phyloP scores from a whole-genome alignment of 1,139 yeast genomes.

The Pichia sp. region DNA sequence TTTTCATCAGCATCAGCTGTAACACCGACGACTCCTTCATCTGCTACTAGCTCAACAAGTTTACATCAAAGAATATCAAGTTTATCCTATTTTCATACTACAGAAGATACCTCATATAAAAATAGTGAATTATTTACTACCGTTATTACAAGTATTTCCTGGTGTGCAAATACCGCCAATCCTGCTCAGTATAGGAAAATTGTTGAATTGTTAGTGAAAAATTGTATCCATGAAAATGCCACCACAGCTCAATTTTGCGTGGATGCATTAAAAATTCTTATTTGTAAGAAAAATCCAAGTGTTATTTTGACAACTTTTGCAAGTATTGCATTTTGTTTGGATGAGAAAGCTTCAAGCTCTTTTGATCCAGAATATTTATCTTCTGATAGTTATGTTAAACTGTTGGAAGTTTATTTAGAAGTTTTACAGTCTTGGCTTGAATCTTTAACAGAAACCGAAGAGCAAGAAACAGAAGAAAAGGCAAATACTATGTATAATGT shows the following conservation, averaged over 20 bases:
- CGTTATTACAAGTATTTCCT: constrained; percentile 41
- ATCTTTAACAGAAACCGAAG: constrained; percentile 39
- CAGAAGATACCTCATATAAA: constrained; percentile 23
- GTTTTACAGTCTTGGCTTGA: constrained; percentile 76
- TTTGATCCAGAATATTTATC: constrained; percentile 39
- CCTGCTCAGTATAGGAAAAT: constrained; percentile 45
- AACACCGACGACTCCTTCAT: constrained; percentile 20
- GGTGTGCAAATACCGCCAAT: constrained; percentile 24
- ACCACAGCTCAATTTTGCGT: constrained; percentile 59
- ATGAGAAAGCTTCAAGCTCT: constrained; percentile 59
- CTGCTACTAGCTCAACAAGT: constrained; percentile 20
- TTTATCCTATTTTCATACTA: constrained; percentile 23
- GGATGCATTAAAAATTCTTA: constrained; percentile 57
- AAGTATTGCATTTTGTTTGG: constrained; percentile 71
- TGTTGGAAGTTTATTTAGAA: constrained; percentile 70
- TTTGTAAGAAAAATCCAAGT: constrained; percentile 66
- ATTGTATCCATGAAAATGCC: constrained; percentile 62
- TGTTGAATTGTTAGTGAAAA: constrained; percentile 70
- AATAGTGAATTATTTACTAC: constrained; percentile 63
- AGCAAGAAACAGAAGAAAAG: constrained; percentile 22
- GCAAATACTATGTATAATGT: constrained; percentile 28
- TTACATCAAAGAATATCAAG: constrained; percentile 23
- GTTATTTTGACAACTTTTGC: constrained; percentile 69
- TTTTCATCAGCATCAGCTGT: constrained; percentile 11
- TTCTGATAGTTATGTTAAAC: constrained; percentile 49